Evolutionary conservation across 2,329 filamentous ascomycete genomes (phyloP), one percentile per base, ranked within the genome.

Genomic region (Exophiala sideris): DNA sequence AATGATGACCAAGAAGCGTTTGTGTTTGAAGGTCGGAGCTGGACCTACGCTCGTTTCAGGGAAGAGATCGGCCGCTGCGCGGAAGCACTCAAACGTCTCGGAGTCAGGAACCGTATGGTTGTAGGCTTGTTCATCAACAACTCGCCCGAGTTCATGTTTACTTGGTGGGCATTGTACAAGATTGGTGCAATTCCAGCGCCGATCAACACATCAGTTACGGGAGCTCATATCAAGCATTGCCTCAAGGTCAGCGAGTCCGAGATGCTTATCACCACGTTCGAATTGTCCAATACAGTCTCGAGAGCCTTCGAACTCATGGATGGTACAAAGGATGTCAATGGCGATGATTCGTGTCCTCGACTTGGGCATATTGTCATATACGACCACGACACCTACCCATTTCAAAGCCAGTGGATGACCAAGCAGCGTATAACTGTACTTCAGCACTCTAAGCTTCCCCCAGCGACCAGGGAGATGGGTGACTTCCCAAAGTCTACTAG

Each of bases 141-240:
- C 55, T 77, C 75, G 1, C 75, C 74, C 0, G 76, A 78, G 55
- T 76, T 78, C 71, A 67, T 77, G 2, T 64, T 77, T 12, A 63
- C 65, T 1, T 67, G 73, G 20, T 68, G 76, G 45, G 75, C 75
- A 1, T 63, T 78, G 9, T 70, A 73, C 1, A 77, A 76, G 52
- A 51, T 78, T 34, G 73, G 75, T 16, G 73, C 70, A 11, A 70
- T 76, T 0, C 85, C 86, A 0, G 85, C 86, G 0, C 78, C 86
- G 67, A 85, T 89, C 66, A 89, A 89, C 66, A 81, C 85, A 64
- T 46, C 56, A 63, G 71, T 89, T 5, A 74, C 77, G 2, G 82
- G 80, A 0, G 78, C 83, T 59, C 79, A 84, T 1, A 68, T 89
- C 60, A 63, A 86, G 40, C 85, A 89, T 68, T 88, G 84, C 50